Evolutionary conservation across 2,329 filamentous ascomycete species (phyloP).

Genomic region (Phyllosticta citriasiana): DNA sequence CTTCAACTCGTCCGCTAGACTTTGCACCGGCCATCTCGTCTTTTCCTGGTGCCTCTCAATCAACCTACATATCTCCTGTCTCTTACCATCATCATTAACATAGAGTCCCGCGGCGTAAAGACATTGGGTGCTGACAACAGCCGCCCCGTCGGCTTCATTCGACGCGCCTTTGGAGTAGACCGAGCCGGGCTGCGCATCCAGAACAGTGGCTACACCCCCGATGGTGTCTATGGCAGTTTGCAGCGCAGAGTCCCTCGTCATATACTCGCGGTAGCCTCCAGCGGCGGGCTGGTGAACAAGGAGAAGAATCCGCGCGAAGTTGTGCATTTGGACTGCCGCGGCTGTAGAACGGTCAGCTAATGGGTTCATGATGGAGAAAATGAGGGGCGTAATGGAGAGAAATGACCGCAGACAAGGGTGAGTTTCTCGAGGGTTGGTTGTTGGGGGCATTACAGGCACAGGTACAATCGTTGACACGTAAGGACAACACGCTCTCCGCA

Average conservation of each 20-base stretch:
- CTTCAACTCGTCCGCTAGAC: slow-evolving; percentile 6
- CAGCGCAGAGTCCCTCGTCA: slow-evolving; percentile 34
- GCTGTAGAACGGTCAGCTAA: slow-evolving; percentile 23
- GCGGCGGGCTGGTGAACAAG: slow-evolving; percentile 43
- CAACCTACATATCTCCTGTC: slow-evolving; percentile 18
- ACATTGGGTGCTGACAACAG: slow-evolving; percentile 10
- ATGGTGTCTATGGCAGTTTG: slow-evolving; percentile 36
- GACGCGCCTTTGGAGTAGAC: not conserved
- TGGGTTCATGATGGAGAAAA: slow-evolving; percentile 13
- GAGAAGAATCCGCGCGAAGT: slow-evolving; percentile 44
- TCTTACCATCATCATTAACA: slow-evolving; percentile 16
- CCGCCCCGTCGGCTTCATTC: not conserved
- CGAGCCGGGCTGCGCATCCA: slow-evolving; percentile 6
- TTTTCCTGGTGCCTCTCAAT: slow-evolving; percentile 15
- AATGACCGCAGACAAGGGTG: not conserved
- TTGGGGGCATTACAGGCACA: not conserved
- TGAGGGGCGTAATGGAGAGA: not conserved
- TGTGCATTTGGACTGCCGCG: slow-evolving; percentile 43
- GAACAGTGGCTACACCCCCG: not conserved
- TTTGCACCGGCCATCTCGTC: slow-evolving; percentile 7
- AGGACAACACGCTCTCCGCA: not conserved
- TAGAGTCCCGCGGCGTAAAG: slow-evolving; percentile 12
- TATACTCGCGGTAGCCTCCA: slow-evolving; percentile 40
- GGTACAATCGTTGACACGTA: not conserved
- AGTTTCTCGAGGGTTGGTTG: not conserved